Conservation (phyloP, 2,329 filamentous ascomycete species). For the Alternaria angustiovoidea region DNA sequence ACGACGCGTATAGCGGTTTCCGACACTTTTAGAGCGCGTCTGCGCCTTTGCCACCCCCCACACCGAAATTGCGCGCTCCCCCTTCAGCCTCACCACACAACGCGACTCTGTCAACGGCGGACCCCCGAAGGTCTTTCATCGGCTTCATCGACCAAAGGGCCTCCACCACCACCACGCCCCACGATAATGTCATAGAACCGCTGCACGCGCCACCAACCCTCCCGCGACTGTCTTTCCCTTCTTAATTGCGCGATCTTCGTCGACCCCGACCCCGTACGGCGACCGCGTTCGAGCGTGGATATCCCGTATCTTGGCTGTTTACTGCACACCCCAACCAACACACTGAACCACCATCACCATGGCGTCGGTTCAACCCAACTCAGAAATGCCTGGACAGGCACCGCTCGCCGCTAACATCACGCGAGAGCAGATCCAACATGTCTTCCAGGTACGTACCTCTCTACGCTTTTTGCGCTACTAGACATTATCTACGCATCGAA, state of each 20-base stretch:
- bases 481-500: conserved; percentile 9
- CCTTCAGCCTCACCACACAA: conserved; percentile 34
- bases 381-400: conserved; percentile 70
- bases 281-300: conserved; percentile 28
- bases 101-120: conserved; percentile 45
- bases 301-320: conserved; percentile 18
- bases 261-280: conserved; percentile 24
- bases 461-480: conserved; percentile 5
- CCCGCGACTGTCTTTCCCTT: conserved; percentile 39
- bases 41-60: conserved; percentile 34
- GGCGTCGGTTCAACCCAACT: conserved; percentile 80
- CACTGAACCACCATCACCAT: conserved; percentile 57
- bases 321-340: conserved; percentile 27
- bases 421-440: conserved; percentile 79
- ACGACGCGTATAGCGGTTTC: conserved; percentile 44
- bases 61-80: conserved; percentile 39
- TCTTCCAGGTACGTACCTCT: conserved; percentile 66
- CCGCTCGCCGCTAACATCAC: conserved; percentile 73
- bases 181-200: conserved; percentile 48
- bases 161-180: conserved; percentile 38
- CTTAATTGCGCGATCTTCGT: conserved; percentile 29
- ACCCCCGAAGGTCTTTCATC: conserved; percentile 43
- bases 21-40: conserved; percentile 36
- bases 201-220: conserved; percentile 32
- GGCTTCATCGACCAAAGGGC: conserved; percentile 38